A percentile compares a stretch with the other conserved stretches of the same genome.
phyloP scores from a whole-genome alignment of 306 rosid species.

The Senna tora region DNA sequence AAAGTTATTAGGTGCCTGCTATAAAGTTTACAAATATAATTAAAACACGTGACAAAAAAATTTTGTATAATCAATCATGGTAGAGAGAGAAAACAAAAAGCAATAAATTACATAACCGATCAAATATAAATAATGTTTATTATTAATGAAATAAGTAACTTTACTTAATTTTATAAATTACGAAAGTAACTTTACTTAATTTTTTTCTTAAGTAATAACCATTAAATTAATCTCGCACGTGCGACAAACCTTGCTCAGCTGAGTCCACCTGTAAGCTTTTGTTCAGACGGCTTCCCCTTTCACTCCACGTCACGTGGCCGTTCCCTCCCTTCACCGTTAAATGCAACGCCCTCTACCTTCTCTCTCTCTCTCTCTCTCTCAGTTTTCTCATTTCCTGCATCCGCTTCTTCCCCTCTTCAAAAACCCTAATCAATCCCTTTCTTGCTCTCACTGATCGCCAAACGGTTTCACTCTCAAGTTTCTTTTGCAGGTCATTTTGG shows the following conservation, averaged over 20 bases:
- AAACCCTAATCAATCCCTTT: conserved; percentile 44
- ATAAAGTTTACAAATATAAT: no score
- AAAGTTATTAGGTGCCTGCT: no score
- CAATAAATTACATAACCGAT: no score
- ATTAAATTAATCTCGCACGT: neutral
- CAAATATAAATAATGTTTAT: no score
- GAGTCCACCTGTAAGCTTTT: conserved; percentile 39
- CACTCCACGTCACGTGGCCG: conserved; percentile 46
- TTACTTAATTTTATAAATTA: no score
- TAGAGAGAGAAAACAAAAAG: no score
- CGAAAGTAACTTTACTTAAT: no score
- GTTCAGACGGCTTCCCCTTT: conserved; percentile 24
- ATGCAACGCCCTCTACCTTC: conserved; percentile 19
- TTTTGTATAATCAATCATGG: no score
- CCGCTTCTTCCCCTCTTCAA: neutral
- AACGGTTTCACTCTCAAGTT: conserved; percentile 25
- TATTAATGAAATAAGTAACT: no score
- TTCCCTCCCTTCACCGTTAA: conserved; percentile 33
- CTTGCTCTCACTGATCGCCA: neutral
- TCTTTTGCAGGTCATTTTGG: conserved; percentile 38
- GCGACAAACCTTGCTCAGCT: neutral
- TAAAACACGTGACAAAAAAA: no score
- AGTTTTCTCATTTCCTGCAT: conserved; percentile 32
- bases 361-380: neutral
- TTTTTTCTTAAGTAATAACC: no score